phyloP scores from a whole-genome alignment of 2,329 filamentous ascomycete species.

The Hymenoscyphus albidus region DNA sequence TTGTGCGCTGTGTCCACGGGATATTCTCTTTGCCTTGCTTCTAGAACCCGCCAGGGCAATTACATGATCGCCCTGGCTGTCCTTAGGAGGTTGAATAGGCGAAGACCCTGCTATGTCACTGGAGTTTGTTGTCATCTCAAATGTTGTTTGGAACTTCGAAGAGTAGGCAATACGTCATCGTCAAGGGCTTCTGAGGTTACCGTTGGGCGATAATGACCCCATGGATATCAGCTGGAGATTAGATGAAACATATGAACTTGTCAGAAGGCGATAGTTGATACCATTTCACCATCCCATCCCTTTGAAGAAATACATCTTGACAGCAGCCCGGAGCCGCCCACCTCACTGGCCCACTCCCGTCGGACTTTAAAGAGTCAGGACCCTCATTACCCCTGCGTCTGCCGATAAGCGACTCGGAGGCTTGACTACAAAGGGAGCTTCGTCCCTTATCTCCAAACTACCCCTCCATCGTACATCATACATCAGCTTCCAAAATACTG shows the following conservation, averaged over 20 bases:
- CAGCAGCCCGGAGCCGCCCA: not conserved
- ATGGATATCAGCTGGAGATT: not conserved
- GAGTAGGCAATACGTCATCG: not conserved
- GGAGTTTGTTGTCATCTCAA: not conserved
- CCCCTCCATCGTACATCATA: not conserved
- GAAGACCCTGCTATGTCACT: not conserved
- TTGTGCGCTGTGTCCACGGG: not conserved
- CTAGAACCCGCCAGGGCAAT: conserved; percentile 7
- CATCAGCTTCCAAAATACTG: not conserved
- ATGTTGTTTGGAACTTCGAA: not conserved
- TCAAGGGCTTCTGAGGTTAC: not conserved
- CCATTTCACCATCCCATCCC: not conserved
- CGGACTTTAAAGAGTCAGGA: conserved; percentile 10
- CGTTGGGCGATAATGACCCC: not conserved
- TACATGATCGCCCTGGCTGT: not conserved
- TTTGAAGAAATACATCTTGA: not conserved
- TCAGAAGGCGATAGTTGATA: not conserved
- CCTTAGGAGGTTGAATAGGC: not conserved
- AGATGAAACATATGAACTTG: not conserved
- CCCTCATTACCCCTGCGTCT: not conserved
- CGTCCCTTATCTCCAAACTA: not conserved
- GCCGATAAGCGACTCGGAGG: not conserved
- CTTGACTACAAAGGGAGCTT: not conserved
- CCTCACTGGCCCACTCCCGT: not conserved
- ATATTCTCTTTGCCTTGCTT: conserved; percentile 7